Evolutionary conservation across 306 rosid species (phyloP), one percentile per base, ranked within the genome.

Genomic region (Hippophae gyantsensis): DNA sequence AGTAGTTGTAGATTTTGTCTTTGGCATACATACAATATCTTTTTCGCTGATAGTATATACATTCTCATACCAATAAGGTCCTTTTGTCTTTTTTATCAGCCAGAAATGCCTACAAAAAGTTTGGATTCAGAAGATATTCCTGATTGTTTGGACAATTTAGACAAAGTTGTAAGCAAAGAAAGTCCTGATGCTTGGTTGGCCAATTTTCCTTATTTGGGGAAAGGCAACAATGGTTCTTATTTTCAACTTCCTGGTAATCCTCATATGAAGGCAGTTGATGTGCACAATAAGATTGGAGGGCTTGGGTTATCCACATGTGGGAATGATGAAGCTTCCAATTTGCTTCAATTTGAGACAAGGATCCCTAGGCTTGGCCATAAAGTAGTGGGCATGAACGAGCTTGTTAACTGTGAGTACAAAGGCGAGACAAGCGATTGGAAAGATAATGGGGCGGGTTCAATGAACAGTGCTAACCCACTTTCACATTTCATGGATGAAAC

Each of bases 401-500:
- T 54, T 54, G 69, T 75, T 63, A 70, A 56, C 64, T 73, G 65
- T 72, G 79, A 13, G 63, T 66, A 60, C 74, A 78, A 56, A 68
- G 84, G 69, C 51, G 82, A 67, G 67, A 79, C 66, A 58, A 74
- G 81, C 71, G 83, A 69, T 68, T 73, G 77, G 78, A 75, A 86
- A 71, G 70, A 75, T 76, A 59, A 43, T 60, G 60, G 54, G 47
- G 55, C 70, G 69, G 80, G 68, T 48, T 73, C 73, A 8, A 64
- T 63, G 49, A 66, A 67, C 49, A 73, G 59, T 43, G 52, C 48
- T 43, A 56, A 74, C 58, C 67, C 74, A 56, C 52, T 59, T 63
- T 64, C 56, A 32, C 62, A 60, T 27, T 56, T 67, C 38, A 58
- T 55, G 45, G 75, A 72, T 54, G 69, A 56, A 64, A 40, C 42